These are phyloP conservation scores for Leccinum fibrillosum DNA, from an alignment of 768 basidiomycete genomes.

Conservation along the genomic window DNA sequence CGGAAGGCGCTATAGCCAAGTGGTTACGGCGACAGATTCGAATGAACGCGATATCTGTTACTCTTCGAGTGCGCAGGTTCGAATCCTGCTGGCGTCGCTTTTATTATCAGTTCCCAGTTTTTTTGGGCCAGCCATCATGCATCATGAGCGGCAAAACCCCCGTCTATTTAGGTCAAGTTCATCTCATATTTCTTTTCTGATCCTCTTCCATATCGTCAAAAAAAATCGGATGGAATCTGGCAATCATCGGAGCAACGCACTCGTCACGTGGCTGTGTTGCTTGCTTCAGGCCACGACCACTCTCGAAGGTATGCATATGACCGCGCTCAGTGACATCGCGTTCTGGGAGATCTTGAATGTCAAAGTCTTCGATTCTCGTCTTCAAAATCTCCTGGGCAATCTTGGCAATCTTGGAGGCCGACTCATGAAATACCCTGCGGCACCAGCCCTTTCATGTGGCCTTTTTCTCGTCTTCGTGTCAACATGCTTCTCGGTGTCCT, in stretches of 20 bases:
- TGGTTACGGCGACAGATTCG: constrained; percentile 79
- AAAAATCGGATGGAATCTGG: background rate
- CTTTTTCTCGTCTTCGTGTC: constrained; percentile 9
- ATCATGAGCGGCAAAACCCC: too few species aligned
- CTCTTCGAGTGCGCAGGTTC: constrained; percentile 40
- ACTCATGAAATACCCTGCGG: background rate
- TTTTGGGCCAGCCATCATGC: background rate
- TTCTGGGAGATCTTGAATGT: constrained; percentile 1
- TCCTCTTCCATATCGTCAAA: background rate
- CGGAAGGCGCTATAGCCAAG: constrained; percentile 59
- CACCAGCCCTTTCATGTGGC: constrained; percentile 1
- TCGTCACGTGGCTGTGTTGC: background rate
- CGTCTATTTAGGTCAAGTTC: too few species aligned
- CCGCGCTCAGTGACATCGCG: background rate
- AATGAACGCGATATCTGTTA: constrained; percentile 37
- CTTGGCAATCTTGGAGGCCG: background rate
- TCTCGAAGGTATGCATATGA: constrained; percentile 5
- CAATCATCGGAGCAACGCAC: background rate
- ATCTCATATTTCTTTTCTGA: background rate
- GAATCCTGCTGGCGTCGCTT: constrained; percentile 41
- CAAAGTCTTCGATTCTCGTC: background rate
- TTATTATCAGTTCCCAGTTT: background rate
- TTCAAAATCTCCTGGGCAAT: background rate
- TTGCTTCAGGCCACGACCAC: background rate
- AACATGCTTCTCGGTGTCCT: constrained; percentile 8